Conservation (phyloP, 805 yeast species). For the Candida glaebosa region DNA sequence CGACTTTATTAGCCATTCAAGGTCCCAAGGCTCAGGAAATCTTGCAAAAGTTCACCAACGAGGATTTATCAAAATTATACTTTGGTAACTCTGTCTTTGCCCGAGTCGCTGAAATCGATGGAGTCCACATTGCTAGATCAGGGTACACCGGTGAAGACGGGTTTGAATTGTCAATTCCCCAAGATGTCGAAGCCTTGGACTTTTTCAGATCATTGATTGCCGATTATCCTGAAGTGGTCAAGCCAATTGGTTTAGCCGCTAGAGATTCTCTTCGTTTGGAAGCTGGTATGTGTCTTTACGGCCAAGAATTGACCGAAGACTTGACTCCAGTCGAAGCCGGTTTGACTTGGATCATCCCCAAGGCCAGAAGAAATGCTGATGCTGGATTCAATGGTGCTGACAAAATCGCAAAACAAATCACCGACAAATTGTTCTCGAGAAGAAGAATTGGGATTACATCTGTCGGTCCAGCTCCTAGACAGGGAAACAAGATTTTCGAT, state of each 20-base stretch:
- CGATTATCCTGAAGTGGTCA: constrained; percentile 51
- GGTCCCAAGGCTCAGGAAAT: constrained; percentile 82
- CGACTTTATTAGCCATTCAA: constrained; percentile 84
- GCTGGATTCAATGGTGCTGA: constrained; percentile 72
- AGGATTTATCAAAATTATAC: constrained; percentile 55
- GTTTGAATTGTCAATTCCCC: constrained; percentile 81
- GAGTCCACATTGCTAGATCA: constrained; percentile 82
- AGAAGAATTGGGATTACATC: constrained; percentile 73
- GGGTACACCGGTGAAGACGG: constrained; percentile 99
- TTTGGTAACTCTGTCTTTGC: constrained; percentile 70
- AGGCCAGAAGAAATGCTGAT: constrained; percentile 57
- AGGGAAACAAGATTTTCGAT: constrained; percentile 60
- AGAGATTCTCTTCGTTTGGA: constrained; percentile 93
- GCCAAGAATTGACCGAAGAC: constrained; percentile 79
- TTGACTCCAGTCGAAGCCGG: constrained; percentile 88
- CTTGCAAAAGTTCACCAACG: constrained; percentile 59
- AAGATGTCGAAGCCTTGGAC: constrained; percentile 45
- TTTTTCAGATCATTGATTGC: constrained; percentile 60
- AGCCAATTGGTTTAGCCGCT: constrained; percentile 96
- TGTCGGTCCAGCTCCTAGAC: constrained; percentile 92
- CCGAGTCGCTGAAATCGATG: constrained; percentile 36
- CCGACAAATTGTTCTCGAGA: constrained; percentile 52
- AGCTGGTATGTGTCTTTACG: constrained; percentile 98
- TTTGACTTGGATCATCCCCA: constrained; percentile 85
- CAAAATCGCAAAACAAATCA: constrained; percentile 65